These are phyloP conservation scores for Pezicula carpinea DNA, from an alignment of 2,329 filamentous ascomycete genomes.

Conservation along the genomic window DNA sequence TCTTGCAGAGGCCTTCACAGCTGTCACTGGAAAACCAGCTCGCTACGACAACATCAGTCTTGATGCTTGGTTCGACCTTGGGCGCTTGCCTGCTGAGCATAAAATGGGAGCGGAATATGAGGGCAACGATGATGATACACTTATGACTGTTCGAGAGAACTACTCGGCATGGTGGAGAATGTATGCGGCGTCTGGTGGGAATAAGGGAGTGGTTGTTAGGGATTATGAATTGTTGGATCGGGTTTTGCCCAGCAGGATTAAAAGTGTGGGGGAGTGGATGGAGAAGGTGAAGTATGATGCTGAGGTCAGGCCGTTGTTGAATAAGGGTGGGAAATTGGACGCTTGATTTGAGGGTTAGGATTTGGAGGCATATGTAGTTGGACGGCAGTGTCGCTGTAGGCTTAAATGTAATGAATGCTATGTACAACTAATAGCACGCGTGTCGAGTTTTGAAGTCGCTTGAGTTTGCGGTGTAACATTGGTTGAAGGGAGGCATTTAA, in stretches of 20 bases:
- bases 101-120: slow-evolving; percentile 13
- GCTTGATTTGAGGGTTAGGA: too few species aligned
- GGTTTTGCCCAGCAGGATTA: slow-evolving; percentile 17
- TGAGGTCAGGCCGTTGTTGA: too few species aligned
- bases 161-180: slow-evolving; percentile 19
- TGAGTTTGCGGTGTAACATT: too few species aligned
- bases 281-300: too few species aligned
- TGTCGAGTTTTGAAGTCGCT: too few species aligned
- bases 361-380: too few species aligned
- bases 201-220: slow-evolving; percentile 9
- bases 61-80: slow-evolving; percentile 14
- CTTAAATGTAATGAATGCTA: too few species aligned
- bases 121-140: slow-evolving; percentile 10
- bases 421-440: too few species aligned
- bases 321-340: too few species aligned
- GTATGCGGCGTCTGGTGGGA: slow-evolving; percentile 6
- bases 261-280: slow-evolving; percentile 20
- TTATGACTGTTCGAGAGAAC: slow-evolving; percentile 16
- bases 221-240: slow-evolving; percentile 19
- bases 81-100: slow-evolving; percentile 11
- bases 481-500: too few species aligned
- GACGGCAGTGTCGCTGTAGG: too few species aligned
- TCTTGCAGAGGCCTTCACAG: slow-evolving; percentile 11
- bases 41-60: slow-evolving; percentile 14
- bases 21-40: slow-evolving; percentile 16